phyloP scores from a whole-genome alignment of 2,329 filamentous ascomycete genomes.

The Dissoconium aciculare region DNA sequence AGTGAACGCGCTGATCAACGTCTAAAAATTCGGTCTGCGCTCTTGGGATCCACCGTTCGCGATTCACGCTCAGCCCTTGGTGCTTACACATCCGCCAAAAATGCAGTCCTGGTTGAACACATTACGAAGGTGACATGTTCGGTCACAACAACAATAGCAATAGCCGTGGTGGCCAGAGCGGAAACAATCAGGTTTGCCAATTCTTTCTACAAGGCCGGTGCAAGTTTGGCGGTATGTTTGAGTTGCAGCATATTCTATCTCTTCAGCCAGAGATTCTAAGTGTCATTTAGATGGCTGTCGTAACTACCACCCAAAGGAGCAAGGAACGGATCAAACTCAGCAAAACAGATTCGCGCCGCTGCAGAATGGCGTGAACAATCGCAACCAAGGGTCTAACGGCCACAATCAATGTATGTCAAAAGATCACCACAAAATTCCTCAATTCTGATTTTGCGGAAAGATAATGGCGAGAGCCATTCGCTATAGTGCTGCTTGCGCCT shows the following conservation, averaged over 20 bases:
- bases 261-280: conserved; percentile 4
- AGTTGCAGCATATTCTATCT: conserved; percentile 4
- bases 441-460: too few relatives aligned
- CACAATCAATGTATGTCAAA: too few relatives aligned
- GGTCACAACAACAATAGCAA: conserved; percentile 2
- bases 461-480: too few relatives aligned
- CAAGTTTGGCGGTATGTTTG: conserved; percentile 44
- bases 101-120: too few relatives aligned
- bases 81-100: too few relatives aligned
- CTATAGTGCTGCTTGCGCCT: too few relatives aligned
- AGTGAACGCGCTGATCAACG: too few relatives aligned
- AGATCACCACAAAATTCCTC: too few relatives aligned
- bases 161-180: conserved; percentile 1
- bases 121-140: conserved; percentile 1
- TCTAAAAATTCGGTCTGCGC: too few relatives aligned
- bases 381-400: too few relatives aligned
- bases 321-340: conserved; percentile 18
- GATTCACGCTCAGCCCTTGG: too few relatives aligned
- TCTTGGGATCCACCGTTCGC: too few relatives aligned
- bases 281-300: conserved; percentile 38
- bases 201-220: conserved; percentile 53
- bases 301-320: conserved; percentile 42
- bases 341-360: conserved; percentile 45
- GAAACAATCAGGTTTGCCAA: conserved; percentile 35
- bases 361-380: conserved; percentile 17